Evolutionary conservation across 208 protist species (phyloP).

Genomic region (Trichomonas gallinae): DNA sequence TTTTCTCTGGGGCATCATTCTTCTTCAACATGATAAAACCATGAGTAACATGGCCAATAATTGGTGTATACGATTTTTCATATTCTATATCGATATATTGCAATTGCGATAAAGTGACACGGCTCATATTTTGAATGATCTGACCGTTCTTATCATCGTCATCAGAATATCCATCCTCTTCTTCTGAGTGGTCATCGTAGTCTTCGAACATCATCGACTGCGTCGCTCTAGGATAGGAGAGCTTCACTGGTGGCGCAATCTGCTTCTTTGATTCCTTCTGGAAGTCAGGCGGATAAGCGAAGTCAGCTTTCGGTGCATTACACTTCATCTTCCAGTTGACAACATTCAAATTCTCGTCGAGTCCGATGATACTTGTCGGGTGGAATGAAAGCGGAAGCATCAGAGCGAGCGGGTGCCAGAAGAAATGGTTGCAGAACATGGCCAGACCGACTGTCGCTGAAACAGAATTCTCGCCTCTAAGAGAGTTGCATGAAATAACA

Average conservation of each 20-base stretch:
- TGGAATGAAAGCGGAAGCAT: background rate
- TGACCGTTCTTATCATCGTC: background rate
- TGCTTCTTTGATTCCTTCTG: background rate
- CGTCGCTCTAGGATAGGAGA: background rate
- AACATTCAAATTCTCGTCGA: background rate
- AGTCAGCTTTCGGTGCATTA: background rate
- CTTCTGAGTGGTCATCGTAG: background rate
- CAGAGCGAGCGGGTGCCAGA: background rate
- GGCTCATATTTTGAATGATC: background rate
- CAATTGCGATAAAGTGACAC: background rate
- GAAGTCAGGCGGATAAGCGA: background rate
- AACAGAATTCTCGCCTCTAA: background rate
- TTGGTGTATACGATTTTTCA: background rate
- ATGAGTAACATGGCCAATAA: background rate
- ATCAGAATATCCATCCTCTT: background rate
- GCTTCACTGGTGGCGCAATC: background rate
- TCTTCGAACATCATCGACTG: background rate
- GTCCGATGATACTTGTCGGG: background rate
- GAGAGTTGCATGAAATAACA: background rate
- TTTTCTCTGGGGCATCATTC: background rate
- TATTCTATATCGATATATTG: background rate
- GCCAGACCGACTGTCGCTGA: background rate
- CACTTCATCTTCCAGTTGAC: background rate
- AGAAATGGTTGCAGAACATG: conserved; percentile 1
- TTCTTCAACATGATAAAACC: conserved; percentile 14